phyloP scores from a whole-genome alignment of 805 yeast genomes.

The Jamesozyma gamospora region DNA sequence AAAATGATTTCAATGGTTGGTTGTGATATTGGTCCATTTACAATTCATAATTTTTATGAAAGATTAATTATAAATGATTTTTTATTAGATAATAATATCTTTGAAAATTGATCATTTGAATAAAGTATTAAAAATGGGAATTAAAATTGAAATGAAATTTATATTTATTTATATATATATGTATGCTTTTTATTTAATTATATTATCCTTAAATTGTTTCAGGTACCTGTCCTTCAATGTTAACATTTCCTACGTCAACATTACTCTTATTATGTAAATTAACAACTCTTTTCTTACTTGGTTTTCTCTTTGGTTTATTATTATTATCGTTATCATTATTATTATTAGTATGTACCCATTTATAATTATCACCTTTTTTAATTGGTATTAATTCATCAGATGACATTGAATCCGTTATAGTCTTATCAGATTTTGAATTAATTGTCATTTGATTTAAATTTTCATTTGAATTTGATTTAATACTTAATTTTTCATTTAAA shows the following conservation, averaged over 20 bases:
- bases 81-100: slow-evolving; percentile 1
- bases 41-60: slow-evolving; percentile 33
- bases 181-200: too few relatives aligned
- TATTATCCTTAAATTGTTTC: slow-evolving; percentile 23
- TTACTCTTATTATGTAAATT: slow-evolving; percentile 29
- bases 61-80: slow-evolving; percentile 1
- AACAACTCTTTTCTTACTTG: slow-evolving; percentile 31
- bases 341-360: slow-evolving; percentile 28
- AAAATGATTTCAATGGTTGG: slow-evolving; percentile 31
- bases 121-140: too few relatives aligned
- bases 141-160: too few relatives aligned
- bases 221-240: slow-evolving; percentile 25
- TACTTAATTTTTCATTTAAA: slow-evolving; percentile 4
- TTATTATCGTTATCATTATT: too few relatives aligned
- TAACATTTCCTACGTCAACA: slow-evolving; percentile 26
- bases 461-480: neutral
- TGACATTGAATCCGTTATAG: slow-evolving; percentile 15
- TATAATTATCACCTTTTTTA: slow-evolving; percentile 24
- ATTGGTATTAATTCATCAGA: slow-evolving; percentile 28
- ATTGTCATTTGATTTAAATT: neutral
- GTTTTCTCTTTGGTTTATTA: slow-evolving; percentile 18
- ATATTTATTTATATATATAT: too few relatives aligned
- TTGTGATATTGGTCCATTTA: slow-evolving; percentile 33
- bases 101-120: too few relatives aligned
- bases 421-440: slow-evolving; percentile 4